Percentiles rank a stretch among this genome's conserved stretches.
Evolutionary conservation across 2,329 filamentous ascomycete genomes (phyloP).

Genomic region (Aspergillus sp.): DNA sequence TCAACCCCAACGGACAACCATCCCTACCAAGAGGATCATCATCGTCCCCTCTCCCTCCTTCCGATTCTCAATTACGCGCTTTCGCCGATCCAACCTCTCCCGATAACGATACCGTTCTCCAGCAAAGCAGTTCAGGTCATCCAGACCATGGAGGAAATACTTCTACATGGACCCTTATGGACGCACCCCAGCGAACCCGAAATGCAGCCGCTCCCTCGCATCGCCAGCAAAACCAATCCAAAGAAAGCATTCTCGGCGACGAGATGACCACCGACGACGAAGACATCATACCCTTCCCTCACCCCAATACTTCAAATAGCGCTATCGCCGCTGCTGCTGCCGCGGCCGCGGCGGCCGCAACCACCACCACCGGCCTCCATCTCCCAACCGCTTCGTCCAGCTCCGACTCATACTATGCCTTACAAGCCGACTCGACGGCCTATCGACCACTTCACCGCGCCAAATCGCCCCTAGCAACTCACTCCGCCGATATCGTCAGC

Average conservation of each 20-base stretch:
- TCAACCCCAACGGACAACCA: slow-evolving; percentile 19
- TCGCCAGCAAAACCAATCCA: slow-evolving; percentile 46
- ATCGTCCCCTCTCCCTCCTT: neutral
- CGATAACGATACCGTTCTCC: slow-evolving; percentile 16
- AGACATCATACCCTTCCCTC: slow-evolving; percentile 67
- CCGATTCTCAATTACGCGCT: slow-evolving; percentile 14
- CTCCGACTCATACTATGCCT: slow-evolving; percentile 65
- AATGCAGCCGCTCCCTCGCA: slow-evolving; percentile 25
- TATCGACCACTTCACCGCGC: slow-evolving; percentile 34
- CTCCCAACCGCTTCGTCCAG: slow-evolving; percentile 54
- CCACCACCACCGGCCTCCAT: slow-evolving; percentile 20
- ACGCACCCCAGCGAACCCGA: slow-evolving; percentile 23
- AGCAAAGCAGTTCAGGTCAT: slow-evolving; percentile 18
- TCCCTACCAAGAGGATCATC: slow-evolving; percentile 5
- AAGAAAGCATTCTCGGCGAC: slow-evolving; percentile 60
- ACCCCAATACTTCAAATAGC: slow-evolving; percentile 43
- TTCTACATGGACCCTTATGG: slow-evolving; percentile 20
- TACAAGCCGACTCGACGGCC: slow-evolving; percentile 38
- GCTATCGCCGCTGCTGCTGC: slow-evolving; percentile 13
- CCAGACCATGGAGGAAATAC: slow-evolving; percentile 7
- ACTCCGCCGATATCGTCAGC: slow-evolving; percentile 31
- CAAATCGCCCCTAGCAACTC: slow-evolving; percentile 43
- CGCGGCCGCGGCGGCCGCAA: slow-evolving; percentile 18
- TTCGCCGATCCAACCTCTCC: slow-evolving; percentile 15
- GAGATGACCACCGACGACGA: slow-evolving; percentile 83